These are phyloP conservation scores for Sordaria brevicollis DNA, from an alignment of 495 filamentous ascomycete genomes.

Conservation along the genomic window DNA sequence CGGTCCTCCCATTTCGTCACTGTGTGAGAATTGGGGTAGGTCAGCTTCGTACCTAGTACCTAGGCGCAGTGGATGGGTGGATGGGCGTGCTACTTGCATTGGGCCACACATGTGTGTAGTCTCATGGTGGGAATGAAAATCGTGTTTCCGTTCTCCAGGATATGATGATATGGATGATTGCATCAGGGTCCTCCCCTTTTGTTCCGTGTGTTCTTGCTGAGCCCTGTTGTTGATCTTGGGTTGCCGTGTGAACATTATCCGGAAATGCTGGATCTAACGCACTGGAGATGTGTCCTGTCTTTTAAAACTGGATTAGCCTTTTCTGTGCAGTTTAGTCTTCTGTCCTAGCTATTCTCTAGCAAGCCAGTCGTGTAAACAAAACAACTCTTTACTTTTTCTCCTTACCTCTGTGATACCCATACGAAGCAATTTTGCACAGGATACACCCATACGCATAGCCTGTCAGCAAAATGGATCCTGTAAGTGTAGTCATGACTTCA, in stretches of 20 bases:
- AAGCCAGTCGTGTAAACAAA: background rate
- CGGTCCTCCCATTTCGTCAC: background rate
- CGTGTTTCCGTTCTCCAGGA: background rate
- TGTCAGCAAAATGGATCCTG: conserved; percentile 14
- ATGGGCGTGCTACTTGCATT: background rate
- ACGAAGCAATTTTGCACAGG: background rate
- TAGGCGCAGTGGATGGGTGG: background rate
- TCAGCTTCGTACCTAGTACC: background rate
- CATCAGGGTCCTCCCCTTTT: background rate
- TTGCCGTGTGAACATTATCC: background rate
- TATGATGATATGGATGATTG: background rate
- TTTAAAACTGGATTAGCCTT: background rate
- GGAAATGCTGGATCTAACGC: background rate
- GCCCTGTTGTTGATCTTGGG: background rate
- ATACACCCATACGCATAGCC: background rate
- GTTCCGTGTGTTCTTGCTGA: background rate
- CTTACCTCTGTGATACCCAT: background rate
- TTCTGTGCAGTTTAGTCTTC: background rate
- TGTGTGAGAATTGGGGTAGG: background rate
- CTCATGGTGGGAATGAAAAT: background rate
- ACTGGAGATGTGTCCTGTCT: background rate
- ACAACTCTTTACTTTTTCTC: background rate
- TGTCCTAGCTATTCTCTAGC: background rate
- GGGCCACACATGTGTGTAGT: background rate
- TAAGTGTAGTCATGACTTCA: background rate